These are phyloP conservation scores for Rhodotorula sp. DNA, from an alignment of 1,284 basidiomycete species.

Conservation along the genomic window DNA sequence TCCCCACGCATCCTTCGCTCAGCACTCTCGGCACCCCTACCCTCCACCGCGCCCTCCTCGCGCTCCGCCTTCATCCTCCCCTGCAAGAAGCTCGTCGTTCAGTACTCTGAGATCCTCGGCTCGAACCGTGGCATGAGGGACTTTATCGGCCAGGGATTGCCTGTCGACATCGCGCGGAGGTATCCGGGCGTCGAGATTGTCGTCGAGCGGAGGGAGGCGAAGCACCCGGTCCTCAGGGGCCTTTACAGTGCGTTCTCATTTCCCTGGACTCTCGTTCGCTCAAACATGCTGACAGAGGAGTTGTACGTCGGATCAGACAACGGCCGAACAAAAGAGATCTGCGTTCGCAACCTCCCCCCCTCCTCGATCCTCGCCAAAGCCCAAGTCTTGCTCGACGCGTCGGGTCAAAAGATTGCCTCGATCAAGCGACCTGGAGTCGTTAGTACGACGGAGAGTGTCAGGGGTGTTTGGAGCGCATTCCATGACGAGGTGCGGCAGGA, in stretches of 20 bases:
- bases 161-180: conserved; percentile 46
- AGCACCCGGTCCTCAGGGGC: conserved; percentile 51
- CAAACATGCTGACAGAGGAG: not conserved
- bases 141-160: conserved; percentile 55
- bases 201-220: conserved; percentile 47
- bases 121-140: conserved; percentile 68
- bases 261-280: not conserved
- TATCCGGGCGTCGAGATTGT: conserved; percentile 54
- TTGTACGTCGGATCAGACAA: conserved; percentile 46
- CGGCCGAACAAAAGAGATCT: conserved; percentile 55
- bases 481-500: conserved; percentile 26
- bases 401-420: conserved; percentile 74
- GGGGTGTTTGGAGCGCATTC: conserved; percentile 67
- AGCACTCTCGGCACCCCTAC: conserved; percentile 16
- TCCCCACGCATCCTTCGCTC: conserved; percentile 14
- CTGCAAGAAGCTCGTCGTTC: conserved; percentile 63
- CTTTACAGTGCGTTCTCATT: conserved; percentile 50
- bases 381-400: conserved; percentile 76
- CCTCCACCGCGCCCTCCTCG: conserved; percentile 4
- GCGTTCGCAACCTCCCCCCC: conserved; percentile 51
- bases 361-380: conserved; percentile 52
- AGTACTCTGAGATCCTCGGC: conserved; percentile 76
- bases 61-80: conserved; percentile 27
- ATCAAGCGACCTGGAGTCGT: conserved; percentile 69
- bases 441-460: conserved; percentile 70